These are phyloP conservation scores for Viridothelium virens DNA, from an alignment of 495 filamentous ascomycete genomes.

Conservation along the genomic window DNA sequence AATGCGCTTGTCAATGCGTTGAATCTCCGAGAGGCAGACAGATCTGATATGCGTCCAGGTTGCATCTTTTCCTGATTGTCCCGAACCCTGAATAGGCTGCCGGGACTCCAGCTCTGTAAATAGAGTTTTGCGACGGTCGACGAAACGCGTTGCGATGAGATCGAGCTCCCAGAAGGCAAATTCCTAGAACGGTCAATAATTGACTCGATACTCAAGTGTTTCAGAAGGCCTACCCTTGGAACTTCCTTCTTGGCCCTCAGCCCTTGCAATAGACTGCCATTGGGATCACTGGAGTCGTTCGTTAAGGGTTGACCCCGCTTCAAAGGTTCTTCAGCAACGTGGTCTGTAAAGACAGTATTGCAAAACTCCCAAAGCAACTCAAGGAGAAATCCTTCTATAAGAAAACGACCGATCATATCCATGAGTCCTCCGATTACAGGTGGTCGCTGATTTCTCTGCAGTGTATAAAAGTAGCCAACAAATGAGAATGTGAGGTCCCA, in stretches of 20 bases:
- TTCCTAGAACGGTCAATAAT: conserved; percentile 37
- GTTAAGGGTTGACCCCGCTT: conserved; percentile 80
- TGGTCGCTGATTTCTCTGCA: conserved; percentile 59
- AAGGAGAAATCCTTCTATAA: conserved; percentile 58
- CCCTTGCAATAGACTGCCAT: conserved; percentile 78
- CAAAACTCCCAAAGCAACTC: conserved; percentile 63
- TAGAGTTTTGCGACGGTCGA: conserved; percentile 67
- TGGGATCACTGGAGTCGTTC: conserved; percentile 76
- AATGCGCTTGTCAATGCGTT: conserved; percentile 24
- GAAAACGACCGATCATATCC: conserved; percentile 49
- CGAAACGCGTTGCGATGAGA: conserved; percentile 64
- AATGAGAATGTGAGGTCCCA: conserved; percentile 63
- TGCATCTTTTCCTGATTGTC: neutral
- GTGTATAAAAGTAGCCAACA: conserved; percentile 63
- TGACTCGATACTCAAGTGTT: neutral
- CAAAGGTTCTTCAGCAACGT: conserved; percentile 70
- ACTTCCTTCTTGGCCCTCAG: conserved; percentile 64
- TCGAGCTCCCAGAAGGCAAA: conserved; percentile 91
- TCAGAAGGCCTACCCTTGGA: conserved; percentile 42
- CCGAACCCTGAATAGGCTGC: conserved; percentile 67
- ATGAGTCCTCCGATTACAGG: conserved; percentile 21
- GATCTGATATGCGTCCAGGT: conserved; percentile 58
- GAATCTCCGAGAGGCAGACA: conserved; percentile 38
- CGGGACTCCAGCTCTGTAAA: conserved; percentile 87
- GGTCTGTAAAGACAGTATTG: conserved; percentile 67